Conservation (phyloP, 805 yeast species). For the Suhomyces xylopsoci region DNA sequence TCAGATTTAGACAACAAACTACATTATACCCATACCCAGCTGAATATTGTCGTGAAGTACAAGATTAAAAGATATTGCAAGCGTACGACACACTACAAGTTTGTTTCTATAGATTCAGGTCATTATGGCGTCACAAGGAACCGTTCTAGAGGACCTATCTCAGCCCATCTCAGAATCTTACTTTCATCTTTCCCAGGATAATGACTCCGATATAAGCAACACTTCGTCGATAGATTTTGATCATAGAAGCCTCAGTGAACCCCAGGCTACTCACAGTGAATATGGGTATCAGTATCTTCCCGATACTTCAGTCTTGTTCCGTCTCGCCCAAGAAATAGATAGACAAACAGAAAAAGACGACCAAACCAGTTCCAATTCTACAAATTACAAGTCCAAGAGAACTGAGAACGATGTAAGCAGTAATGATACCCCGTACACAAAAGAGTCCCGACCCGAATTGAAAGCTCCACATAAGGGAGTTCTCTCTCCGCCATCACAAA, state of each 20-base stretch:
- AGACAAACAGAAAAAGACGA: background rate
- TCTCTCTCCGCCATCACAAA: background rate
- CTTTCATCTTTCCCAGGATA: conserved; percentile 25
- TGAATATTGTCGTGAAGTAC: background rate
- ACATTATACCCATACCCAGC: background rate
- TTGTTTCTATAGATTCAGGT: background rate
- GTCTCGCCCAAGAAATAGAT: conserved; percentile 11
- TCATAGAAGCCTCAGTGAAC: conserved; percentile 1
- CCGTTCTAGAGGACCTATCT: conserved; percentile 13
- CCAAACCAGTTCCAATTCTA: background rate
- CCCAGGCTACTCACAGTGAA: background rate
- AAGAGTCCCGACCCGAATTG: background rate
- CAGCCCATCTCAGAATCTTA: conserved; percentile 31
- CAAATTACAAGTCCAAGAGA: background rate
- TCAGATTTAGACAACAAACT: background rate
- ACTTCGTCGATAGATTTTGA: conserved; percentile 8
- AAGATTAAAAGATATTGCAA: background rate
- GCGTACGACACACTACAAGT: background rate
- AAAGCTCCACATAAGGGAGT: background rate
- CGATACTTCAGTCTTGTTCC: conserved; percentile 10
- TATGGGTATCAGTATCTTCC: background rate
- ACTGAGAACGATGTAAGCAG: background rate
- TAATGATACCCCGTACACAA: background rate
- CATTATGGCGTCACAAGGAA: background rate
- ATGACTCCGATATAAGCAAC: conserved; percentile 13